Percentiles rank a stretch among this genome's conserved stretches.
These are phyloP conservation scores for Suhomyces faveliae DNA, from an alignment of 805 yeast species.

Conservation along the genomic window DNA sequence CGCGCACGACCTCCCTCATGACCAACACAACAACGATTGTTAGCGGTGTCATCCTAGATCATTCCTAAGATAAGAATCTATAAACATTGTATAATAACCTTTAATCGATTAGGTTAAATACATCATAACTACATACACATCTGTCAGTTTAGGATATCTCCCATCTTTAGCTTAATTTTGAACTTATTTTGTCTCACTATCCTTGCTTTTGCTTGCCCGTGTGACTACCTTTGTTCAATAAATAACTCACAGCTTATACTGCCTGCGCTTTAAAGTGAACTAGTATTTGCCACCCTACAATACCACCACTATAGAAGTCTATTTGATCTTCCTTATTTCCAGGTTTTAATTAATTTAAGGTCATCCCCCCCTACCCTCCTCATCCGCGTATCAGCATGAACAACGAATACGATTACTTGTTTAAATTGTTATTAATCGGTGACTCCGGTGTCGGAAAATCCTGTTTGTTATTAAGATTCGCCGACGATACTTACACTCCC, in stretches of 20 bases:
- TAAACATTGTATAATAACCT: neutral
- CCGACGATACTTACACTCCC: slow-evolving; percentile 95
- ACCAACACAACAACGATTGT: slow-evolving; percentile 6
- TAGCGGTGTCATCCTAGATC: slow-evolving; percentile 1
- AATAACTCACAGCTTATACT: neutral
- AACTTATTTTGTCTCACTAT: neutral
- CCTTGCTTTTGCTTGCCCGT: neutral
- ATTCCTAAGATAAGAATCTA: neutral
- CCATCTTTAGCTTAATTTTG: neutral
- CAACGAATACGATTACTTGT: slow-evolving; percentile 96
- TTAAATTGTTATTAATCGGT: slow-evolving; percentile 92
- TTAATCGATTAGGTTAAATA: neutral
- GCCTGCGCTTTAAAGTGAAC: neutral
- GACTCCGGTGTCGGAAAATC: slow-evolving; percentile 99
- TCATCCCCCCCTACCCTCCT: neutral
- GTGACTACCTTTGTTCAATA: neutral
- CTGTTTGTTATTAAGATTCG: slow-evolving; percentile 89
- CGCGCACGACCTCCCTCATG: slow-evolving; percentile 7
- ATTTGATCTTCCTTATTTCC: neutral
- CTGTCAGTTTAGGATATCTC: neutral
- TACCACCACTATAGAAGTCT: neutral
- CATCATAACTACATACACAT: neutral
- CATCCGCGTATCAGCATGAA: slow-evolving; percentile 64
- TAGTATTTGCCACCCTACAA: neutral
- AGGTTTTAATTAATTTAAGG: neutral